A percentile compares a stretch with the other conserved stretches of the same genome.
These are phyloP conservation scores for Metarhizium album DNA, from an alignment of 2,329 filamentous ascomycete genomes.

Conservation along the genomic window DNA sequence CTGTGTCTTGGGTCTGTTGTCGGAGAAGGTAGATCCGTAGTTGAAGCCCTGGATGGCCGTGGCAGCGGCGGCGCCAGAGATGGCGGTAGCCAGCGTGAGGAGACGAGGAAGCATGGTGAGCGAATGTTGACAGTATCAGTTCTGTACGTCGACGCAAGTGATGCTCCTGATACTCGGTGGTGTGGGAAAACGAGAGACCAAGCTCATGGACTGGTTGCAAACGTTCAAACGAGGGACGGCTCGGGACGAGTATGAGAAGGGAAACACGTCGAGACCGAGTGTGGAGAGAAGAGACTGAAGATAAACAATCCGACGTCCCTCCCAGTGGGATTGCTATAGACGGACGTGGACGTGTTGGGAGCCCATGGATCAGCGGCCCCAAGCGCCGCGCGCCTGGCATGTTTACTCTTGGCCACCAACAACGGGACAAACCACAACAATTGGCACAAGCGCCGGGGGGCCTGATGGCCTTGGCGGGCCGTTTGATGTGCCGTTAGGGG, in stretches of 20 bases:
- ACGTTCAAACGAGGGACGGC: neutral
- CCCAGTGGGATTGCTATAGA: no score
- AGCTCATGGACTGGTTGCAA: neutral
- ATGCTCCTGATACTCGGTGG: neutral
- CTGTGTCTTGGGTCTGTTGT: conserved; percentile 48
- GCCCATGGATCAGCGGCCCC: no score
- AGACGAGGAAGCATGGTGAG: conserved; percentile 14
- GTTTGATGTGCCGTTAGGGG: neutral
- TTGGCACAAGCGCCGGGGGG: neutral
- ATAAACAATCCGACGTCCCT: no score
- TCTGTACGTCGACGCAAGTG: neutral
- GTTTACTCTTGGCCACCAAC: neutral
- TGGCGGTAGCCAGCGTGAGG: conserved; percentile 23
- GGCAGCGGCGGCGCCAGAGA: conserved; percentile 25
- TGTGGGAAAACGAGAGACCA: neutral
- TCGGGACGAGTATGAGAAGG: neutral
- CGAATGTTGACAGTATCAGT: neutral
- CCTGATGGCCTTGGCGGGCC: neutral
- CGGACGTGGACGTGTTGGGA: no score
- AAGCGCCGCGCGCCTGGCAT: no score
- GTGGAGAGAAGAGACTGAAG: neutral
- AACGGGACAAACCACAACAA: no score
- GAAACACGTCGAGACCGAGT: neutral
- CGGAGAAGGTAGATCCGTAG: conserved; percentile 54
- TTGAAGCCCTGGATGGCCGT: conserved; percentile 56